phyloP scores from a whole-genome alignment of 768 basidiomycete species.

The Tephrocybe rancida region DNA sequence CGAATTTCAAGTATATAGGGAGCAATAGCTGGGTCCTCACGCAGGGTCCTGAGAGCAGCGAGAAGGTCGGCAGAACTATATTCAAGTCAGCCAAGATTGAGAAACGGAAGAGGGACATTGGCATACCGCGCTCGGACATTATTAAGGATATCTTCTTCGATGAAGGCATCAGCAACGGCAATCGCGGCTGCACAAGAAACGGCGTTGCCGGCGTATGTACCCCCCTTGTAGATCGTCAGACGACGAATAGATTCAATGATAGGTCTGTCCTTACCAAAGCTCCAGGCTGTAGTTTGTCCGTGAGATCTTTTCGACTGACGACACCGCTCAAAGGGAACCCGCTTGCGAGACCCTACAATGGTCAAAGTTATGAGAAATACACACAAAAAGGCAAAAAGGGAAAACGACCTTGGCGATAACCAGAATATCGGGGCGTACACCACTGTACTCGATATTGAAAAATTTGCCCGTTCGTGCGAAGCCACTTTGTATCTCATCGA shows the following conservation, averaged over 20 bases:
- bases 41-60: conserved; percentile 54
- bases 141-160: conserved; percentile 74
- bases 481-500: conserved; percentile 89
- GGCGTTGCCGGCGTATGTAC: conserved; percentile 90
- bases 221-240: conserved; percentile 57
- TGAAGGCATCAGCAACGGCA: conserved; percentile 76
- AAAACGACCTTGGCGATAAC: conserved; percentile 76
- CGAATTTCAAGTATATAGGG: conserved; percentile 82
- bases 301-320: conserved; percentile 76
- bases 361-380: neutral
- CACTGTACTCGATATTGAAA: conserved; percentile 80
- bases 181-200: conserved; percentile 89
- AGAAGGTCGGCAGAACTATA: conserved; percentile 74
- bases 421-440: conserved; percentile 86
- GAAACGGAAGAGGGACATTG: neutral
- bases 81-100: neutral
- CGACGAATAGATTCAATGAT: neutral
- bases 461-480: conserved; percentile 85
- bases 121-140: conserved; percentile 75
- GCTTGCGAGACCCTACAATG: conserved; percentile 71
- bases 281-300: conserved; percentile 76
- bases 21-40: conserved; percentile 47
- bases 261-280: conserved; percentile 56
- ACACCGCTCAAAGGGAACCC: conserved; percentile 93
- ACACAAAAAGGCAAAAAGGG: neutral